A percentile compares a stretch with the other conserved stretches of the same genome.
Evolutionary conservation across 305 asterid genomes (phyloP).

Genomic region (Fraxinus sp.): DNA sequence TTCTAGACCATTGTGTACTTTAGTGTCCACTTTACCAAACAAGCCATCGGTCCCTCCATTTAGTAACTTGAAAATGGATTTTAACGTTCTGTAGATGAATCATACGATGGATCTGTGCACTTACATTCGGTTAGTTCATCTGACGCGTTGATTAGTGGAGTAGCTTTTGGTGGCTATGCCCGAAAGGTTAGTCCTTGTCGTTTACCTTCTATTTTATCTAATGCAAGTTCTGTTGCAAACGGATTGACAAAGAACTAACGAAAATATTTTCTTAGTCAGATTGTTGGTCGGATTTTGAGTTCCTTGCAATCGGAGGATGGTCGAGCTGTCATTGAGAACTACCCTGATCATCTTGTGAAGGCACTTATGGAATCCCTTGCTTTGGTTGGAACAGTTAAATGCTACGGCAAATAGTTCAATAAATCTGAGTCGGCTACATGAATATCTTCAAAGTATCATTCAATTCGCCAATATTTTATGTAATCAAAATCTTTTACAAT

Average conservation of each 20-base stretch:
- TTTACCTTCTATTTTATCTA: not conserved
- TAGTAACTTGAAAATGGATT: not conserved
- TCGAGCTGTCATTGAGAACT: conserved; percentile 53
- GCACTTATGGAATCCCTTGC: conserved; percentile 64
- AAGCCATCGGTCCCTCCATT: not conserved
- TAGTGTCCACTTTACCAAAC: not conserved
- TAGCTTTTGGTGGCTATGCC: conserved; percentile 91
- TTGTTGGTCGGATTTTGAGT: conserved; percentile 66
- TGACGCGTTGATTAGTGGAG: conserved; percentile 69
- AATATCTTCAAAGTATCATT: not conserved
- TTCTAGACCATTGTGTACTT: not conserved
- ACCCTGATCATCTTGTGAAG: conserved; percentile 63
- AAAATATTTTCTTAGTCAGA: conserved; percentile 32
- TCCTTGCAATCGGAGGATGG: conserved; percentile 52
- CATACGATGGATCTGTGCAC: conserved; percentile 14
- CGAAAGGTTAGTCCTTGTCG: conserved; percentile 48
- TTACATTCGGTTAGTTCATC: conserved; percentile 28
- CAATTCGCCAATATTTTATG: not conserved
- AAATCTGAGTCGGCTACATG: not conserved
- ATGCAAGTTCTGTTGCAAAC: not conserved
- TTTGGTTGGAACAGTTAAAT: conserved; percentile 79
- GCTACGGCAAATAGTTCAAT: conserved; percentile 25
- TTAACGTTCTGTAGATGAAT: conserved; percentile 28
- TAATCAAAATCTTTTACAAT: not conserved
- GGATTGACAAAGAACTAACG: not conserved